Evolutionary conservation across 2,329 filamentous ascomycete species (phyloP), one percentile per base, ranked within the genome.

Genomic region (Juglanconis sp.): DNA sequence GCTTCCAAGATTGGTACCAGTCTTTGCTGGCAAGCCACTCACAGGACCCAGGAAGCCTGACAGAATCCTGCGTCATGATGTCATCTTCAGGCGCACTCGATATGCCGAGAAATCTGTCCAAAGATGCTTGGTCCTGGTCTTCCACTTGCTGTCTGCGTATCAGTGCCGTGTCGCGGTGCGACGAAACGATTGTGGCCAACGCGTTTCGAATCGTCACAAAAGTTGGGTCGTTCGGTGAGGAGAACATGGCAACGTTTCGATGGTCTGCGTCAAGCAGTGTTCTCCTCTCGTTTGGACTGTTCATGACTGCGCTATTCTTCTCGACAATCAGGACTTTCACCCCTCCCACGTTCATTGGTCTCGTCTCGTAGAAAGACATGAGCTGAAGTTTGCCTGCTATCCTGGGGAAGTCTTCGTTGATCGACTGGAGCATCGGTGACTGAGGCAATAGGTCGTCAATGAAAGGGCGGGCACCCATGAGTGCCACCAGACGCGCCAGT

Each of bases 391-490:
- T 36, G 3, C 59, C 48, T 7, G 42, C 64, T 17, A 65, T 36
- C 1, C 64, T 63, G 2, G 71, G 72, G 42, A 76, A 76, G 4
- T 71, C 67, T 10, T 75, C 71, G 56, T 73, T 75, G 50, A 76
- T 72, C 0, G 61, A 46, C 36, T 71, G 68, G 0, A 73, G 57
- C 11, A 65, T 62, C 1, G 52, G 31, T 0, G 74, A 75, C 8
- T 70, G 57, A 0, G 65, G 70, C 0, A 64, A 13, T 0, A 76
- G 58, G 11, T 76, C 70, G 11, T 66, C 55, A 6, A 75, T 65
- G 54, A 73, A 76, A 1, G 70, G 65, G 3, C 70, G 64, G 5
- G 61, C 31, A 2, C 69, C 68, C 0, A 66, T 5, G 2, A 68
- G 24, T 2, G 64, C 49, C 1, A 73, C 57, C 4, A 73, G 32